Conservation (phyloP, 805 yeast genomes). For the Candida yuanshanica region DNA sequence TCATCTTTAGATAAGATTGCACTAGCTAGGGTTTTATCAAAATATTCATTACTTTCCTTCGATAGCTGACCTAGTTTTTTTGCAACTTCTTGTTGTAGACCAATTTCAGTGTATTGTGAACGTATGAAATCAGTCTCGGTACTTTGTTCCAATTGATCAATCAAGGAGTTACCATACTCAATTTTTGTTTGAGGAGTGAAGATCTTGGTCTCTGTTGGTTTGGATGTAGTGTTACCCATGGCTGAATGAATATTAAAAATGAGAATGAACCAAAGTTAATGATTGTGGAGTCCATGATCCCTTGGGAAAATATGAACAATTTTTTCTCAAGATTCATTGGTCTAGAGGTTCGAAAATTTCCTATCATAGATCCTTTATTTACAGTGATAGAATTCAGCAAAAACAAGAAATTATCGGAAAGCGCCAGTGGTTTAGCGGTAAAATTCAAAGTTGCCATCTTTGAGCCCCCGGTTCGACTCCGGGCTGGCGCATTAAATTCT, state of each 20-base stretch:
- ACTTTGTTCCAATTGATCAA: slow-evolving; percentile 56
- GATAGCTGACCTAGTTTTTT: slow-evolving; percentile 51
- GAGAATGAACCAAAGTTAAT: neutral
- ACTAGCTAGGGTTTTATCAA: slow-evolving; percentile 43
- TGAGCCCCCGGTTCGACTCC: slow-evolving; percentile 37
- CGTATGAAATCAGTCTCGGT: slow-evolving; percentile 68
- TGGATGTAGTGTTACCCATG: slow-evolving; percentile 60
- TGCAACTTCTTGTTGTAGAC: slow-evolving; percentile 59
- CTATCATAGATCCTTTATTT: neutral
- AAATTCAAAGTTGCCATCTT: slow-evolving; percentile 48
- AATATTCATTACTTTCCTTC: slow-evolving; percentile 42
- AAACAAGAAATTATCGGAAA: neutral
- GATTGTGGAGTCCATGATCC: neutral
- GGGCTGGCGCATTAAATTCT: slow-evolving; percentile 9
- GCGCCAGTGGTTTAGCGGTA: slow-evolving; percentile 43
- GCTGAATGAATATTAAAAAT: neutral
- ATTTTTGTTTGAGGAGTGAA: slow-evolving; percentile 64
- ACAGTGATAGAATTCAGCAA: neutral
- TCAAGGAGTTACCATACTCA: slow-evolving; percentile 58
- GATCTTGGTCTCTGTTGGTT: slow-evolving; percentile 55
- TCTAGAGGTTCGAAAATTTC: neutral
- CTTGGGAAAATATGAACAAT: neutral
- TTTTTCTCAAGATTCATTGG: neutral
- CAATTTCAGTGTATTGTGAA: slow-evolving; percentile 60
- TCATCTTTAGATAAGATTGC: slow-evolving; percentile 34